phyloP scores from a whole-genome alignment of 768 basidiomycete species.

The Fomitopsis serialis region DNA sequence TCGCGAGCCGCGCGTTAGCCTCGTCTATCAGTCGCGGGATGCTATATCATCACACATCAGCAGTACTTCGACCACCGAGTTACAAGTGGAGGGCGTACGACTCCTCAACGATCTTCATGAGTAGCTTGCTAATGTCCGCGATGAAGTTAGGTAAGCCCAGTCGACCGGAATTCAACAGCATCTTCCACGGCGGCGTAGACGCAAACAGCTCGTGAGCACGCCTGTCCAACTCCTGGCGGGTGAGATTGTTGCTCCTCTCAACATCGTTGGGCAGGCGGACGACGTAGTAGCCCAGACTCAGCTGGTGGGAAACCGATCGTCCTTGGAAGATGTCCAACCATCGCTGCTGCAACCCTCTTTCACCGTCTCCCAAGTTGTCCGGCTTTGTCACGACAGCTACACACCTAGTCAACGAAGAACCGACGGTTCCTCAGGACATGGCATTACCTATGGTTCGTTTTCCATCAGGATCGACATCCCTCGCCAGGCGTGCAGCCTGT shows the following conservation, averaged over 20 bases:
- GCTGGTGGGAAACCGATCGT: constrained; percentile 26
- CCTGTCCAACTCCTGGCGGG: constrained; percentile 33
- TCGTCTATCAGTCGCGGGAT: constrained; percentile 39
- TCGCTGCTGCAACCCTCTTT: constrained; percentile 27
- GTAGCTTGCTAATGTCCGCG: constrained; percentile 41
- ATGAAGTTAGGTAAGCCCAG: constrained; percentile 57
- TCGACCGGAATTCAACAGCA: constrained; percentile 30
- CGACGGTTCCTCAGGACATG: not conserved
- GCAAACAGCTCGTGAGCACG: constrained; percentile 42
- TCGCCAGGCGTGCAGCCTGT: constrained; percentile 44
- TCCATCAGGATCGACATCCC: constrained; percentile 39
- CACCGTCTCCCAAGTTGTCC: constrained; percentile 36
- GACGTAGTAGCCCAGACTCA: constrained; percentile 52
- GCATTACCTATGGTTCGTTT: constrained; percentile 44
- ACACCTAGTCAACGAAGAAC: no score
- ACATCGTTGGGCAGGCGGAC: constrained; percentile 62
- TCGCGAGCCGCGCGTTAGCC: constrained; percentile 34
- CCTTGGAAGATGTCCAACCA: constrained; percentile 52
- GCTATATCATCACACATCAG: no score
- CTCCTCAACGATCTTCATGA: constrained; percentile 46
- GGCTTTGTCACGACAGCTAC: constrained; percentile 54
- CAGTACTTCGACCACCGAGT: no score
- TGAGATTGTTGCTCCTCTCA: constrained; percentile 37
- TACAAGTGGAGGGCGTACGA: constrained; percentile 38
- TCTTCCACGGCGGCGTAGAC: constrained; percentile 46